Percentiles rank a stretch among this genome's conserved stretches.
phyloP scores from a whole-genome alignment of 495 filamentous ascomycete genomes.

The Penicillium salamii region DNA sequence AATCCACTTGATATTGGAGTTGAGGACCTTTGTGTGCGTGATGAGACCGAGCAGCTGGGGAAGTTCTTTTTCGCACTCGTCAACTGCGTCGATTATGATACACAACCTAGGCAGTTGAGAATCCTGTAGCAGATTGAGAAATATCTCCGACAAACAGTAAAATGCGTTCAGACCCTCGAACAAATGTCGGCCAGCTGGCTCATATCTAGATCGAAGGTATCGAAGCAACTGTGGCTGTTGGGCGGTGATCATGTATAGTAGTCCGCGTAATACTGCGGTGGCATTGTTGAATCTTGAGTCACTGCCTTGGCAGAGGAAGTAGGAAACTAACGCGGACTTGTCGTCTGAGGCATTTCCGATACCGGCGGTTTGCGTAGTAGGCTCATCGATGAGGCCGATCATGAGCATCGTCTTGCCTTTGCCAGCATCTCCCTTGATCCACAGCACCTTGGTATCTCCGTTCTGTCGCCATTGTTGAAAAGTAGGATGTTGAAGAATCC shows the following conservation, averaged over 20 bases:
- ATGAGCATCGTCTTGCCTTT: too few relatives aligned
- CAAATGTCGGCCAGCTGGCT: slow-evolving; percentile 14
- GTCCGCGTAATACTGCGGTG: slow-evolving; percentile 35
- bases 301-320: slow-evolving; percentile 49
- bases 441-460: too few relatives aligned
- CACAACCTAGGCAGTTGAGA: slow-evolving; percentile 21
- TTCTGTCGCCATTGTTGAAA: too few relatives aligned
- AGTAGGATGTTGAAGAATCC: too few relatives aligned
- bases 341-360: too few relatives aligned
- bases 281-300: slow-evolving; percentile 34
- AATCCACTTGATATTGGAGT: slow-evolving; percentile 27
- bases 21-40: background rate
- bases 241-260: slow-evolving; percentile 37
- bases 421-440: too few relatives aligned
- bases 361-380: too few relatives aligned
- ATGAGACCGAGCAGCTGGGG: slow-evolving; percentile 32
- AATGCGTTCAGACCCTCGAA: slow-evolving; percentile 37
- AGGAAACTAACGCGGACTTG: slow-evolving; percentile 31
- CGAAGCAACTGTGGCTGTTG: slow-evolving; percentile 30
- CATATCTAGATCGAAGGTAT: slow-evolving; percentile 19
- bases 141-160: slow-evolving; percentile 24
- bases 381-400: too few relatives aligned
- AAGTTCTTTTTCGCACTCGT: slow-evolving; percentile 39
- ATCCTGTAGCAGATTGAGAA: slow-evolving; percentile 36
- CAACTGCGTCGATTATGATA: slow-evolving; percentile 47